phyloP scores from a whole-genome alignment of 2,329 filamentous ascomycete genomes.

The Calycina marina region DNA sequence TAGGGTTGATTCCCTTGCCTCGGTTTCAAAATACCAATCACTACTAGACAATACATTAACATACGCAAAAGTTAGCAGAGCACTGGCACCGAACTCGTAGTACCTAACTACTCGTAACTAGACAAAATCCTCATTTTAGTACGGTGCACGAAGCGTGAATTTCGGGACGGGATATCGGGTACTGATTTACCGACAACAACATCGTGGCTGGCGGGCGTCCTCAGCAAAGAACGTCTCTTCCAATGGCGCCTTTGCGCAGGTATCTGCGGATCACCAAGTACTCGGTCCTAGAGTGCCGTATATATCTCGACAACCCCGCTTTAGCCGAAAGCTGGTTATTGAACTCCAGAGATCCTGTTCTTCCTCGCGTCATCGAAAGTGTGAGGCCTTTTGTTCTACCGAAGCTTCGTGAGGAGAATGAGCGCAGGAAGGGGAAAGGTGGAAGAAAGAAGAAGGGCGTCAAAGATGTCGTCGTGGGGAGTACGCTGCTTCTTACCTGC shows the following conservation, averaged over 20 bases:
- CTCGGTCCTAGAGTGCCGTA: slow-evolving; percentile 90
- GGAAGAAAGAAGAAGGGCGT: slow-evolving; percentile 52
- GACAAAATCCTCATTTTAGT: too few relatives aligned
- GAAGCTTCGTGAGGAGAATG: slow-evolving; percentile 78
- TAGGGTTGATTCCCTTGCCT: too few relatives aligned
- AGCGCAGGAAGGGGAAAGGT: slow-evolving; percentile 40
- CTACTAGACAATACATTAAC: too few relatives aligned
- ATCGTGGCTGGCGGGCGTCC: background rate
- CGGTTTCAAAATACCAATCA: too few relatives aligned
- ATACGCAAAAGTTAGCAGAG: too few relatives aligned
- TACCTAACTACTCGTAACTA: too few relatives aligned
- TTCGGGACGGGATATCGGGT: too few relatives aligned
- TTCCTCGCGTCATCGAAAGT: slow-evolving; percentile 71
- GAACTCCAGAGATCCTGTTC: slow-evolving; percentile 57
- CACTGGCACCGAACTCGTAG: too few relatives aligned
- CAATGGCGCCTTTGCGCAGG: slow-evolving; percentile 75
- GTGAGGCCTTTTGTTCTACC: slow-evolving; percentile 78
- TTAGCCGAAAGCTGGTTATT: slow-evolving; percentile 75
- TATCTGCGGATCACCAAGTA: slow-evolving; percentile 87
- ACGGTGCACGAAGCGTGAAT: too few relatives aligned
- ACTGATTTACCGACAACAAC: background rate
- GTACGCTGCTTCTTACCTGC: slow-evolving; percentile 27
- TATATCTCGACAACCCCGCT: slow-evolving; percentile 85
- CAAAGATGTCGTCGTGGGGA: slow-evolving; percentile 75
- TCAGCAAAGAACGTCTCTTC: too few relatives aligned